phyloP scores from a whole-genome alignment of 2,329 filamentous ascomycete genomes.

The Bertia moriformis region DNA sequence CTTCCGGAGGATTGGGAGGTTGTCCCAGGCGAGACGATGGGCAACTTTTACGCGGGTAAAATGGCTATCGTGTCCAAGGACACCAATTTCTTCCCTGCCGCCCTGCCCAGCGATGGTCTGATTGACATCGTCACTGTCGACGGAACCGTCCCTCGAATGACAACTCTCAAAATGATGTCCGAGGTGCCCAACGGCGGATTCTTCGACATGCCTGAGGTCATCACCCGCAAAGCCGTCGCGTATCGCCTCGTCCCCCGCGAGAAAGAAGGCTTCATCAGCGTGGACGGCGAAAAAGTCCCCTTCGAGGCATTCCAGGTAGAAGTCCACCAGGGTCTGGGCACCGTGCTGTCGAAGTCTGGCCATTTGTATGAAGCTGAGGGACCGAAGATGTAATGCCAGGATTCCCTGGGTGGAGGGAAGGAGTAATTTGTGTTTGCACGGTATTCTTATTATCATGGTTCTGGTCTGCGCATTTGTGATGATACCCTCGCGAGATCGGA shows the following conservation, averaged over 20 bases:
- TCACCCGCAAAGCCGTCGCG: slow-evolving; percentile 32
- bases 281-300: slow-evolving; percentile 49
- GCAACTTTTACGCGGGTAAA: slow-evolving; percentile 56
- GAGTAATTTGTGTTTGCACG: not conserved
- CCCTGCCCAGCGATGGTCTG: slow-evolving; percentile 45
- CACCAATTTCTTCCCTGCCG: slow-evolving; percentile 47
- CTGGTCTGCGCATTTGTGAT: not conserved
- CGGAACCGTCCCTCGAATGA: slow-evolving; percentile 36
- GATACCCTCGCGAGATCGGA: not conserved
- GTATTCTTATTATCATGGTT: not conserved
- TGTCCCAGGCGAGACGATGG: slow-evolving; percentile 38
- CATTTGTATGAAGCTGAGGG: slow-evolving; percentile 29
- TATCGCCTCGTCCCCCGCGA: slow-evolving; percentile 42
- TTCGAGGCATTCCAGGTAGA: slow-evolving; percentile 54
- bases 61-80: slow-evolving; percentile 51
- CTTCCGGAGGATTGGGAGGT: slow-evolving; percentile 40
- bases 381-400: not conserved
- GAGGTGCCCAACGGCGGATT: slow-evolving; percentile 39
- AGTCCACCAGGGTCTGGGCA: slow-evolving; percentile 43
- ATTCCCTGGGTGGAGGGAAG: too few species aligned
- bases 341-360: slow-evolving; percentile 40
- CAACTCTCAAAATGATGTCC: slow-evolving; percentile 35
- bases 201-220: slow-evolving; percentile 35
- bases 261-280: slow-evolving; percentile 42
- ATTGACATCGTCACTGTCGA: slow-evolving; percentile 46